Conservation (phyloP, 176 grass and related monocot genomes). For the Themeda triandra region DNA sequence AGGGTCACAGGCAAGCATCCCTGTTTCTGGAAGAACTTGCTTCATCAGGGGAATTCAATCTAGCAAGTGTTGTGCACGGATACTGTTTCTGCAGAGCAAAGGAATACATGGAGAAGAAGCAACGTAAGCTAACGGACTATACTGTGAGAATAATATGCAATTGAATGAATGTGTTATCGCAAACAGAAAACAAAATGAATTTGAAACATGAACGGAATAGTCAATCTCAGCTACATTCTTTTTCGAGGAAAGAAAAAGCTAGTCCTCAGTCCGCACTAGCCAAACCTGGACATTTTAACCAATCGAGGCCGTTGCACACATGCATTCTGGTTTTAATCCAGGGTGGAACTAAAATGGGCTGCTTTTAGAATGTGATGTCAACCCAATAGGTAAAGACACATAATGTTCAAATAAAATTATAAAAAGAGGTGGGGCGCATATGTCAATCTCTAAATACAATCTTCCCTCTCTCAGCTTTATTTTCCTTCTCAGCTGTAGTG, state of each 20-base stretch:
- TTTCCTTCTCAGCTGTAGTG: no score
- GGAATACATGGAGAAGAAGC: not conserved
- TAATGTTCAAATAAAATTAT: not conserved
- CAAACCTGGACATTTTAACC: not conserved
- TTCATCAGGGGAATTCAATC: not conserved
- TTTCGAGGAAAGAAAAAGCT: not conserved
- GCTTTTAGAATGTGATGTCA: not conserved
- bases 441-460: not conserved
- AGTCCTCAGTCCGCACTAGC: not conserved
- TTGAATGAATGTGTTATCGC: no score
- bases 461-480: not conserved
- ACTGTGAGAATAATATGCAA: no score
- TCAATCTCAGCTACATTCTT: not conserved
- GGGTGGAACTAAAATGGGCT: not conserved
- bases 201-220: not conserved
- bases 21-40: not conserved
- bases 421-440: not conserved
- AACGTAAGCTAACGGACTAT: no score
- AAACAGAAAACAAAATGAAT: not conserved
- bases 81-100: not conserved
- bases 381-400: not conserved
- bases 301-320: not conserved
- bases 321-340: not conserved
- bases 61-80: no score
- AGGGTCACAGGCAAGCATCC: not conserved